phyloP scores from a whole-genome alignment of 208 protist species.

The Herpetomonas samuelpessoai region DNA sequence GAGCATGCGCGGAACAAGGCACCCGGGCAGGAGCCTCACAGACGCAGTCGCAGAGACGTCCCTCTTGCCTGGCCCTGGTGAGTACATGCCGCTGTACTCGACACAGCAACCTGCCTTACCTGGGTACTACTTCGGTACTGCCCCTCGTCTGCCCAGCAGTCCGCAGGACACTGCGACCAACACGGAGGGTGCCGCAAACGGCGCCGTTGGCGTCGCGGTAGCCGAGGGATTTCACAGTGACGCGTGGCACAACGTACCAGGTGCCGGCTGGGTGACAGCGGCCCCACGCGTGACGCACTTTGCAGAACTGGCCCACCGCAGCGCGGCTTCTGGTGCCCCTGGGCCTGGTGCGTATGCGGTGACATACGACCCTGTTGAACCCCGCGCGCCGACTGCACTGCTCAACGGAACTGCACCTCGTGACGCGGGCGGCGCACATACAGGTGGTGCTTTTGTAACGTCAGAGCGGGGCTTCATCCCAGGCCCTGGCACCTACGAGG shows the following conservation, averaged over 20 bases:
- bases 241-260: neutral
- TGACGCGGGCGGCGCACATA: too few species aligned
- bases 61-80: constrained; percentile 32
- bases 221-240: neutral
- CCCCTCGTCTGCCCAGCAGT: constrained; percentile 12
- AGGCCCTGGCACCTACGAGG: constrained; percentile 36
- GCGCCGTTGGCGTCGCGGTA: too few species aligned
- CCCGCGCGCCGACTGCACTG: constrained; percentile 12
- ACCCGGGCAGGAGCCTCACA: too few species aligned
- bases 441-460: neutral
- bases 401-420: neutral
- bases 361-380: constrained; percentile 11
- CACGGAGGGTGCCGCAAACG: too few species aligned
- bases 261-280: neutral
- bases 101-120: neutral
- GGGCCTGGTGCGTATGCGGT: constrained; percentile 26
- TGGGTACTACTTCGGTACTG: constrained; percentile 27
- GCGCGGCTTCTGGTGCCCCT: constrained; percentile 4
- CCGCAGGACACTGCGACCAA: too few species aligned
- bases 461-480: too few species aligned
- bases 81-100: constrained; percentile 18
- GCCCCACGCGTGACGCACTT: neutral
- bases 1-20: too few species aligned
- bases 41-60: neutral
- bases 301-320: neutral